Conservation (phyloP, 129 eudicot genomes). For the Artemisia argyi region DNA sequence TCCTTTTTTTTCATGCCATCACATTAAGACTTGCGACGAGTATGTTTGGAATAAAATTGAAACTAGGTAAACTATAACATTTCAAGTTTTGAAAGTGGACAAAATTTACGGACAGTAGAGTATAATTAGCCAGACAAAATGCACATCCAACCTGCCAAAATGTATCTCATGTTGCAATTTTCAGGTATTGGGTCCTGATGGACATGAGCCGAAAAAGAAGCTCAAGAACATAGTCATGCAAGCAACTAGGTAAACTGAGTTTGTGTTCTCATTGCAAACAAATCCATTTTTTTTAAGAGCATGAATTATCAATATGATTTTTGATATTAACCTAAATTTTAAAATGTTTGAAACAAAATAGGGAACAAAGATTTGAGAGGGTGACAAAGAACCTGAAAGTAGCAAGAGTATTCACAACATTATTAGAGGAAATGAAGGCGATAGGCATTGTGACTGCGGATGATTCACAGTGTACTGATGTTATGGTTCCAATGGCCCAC, state of each 20-base stretch:
- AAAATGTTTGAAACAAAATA: slow-evolving; percentile 28
- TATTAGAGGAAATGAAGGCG: slow-evolving; percentile 55
- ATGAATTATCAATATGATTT: neutral
- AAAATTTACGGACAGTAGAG: too few relatives aligned
- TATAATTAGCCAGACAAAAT: neutral
- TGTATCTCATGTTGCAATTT: neutral
- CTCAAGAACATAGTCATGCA: slow-evolving; percentile 89
- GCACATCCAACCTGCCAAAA: neutral
- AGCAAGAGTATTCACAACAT: slow-evolving; percentile 84
- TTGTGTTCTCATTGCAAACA: neutral
- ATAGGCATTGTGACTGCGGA: slow-evolving; percentile 32
- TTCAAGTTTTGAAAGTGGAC: too few relatives aligned
- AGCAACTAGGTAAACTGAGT: slow-evolving; percentile 68
- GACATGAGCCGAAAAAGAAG: slow-evolving; percentile 81
- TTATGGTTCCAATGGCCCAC: slow-evolving; percentile 47
- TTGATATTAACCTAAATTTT: neutral
- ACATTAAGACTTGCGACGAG: too few relatives aligned
- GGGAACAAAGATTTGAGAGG: slow-evolving; percentile 91
- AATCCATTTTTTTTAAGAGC: neutral
- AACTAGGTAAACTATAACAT: too few relatives aligned
- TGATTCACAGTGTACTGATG: slow-evolving; percentile 35
- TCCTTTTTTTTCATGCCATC: too few relatives aligned
- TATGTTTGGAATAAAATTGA: too few relatives aligned
- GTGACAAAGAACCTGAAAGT: slow-evolving; percentile 47
- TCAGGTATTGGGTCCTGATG: slow-evolving; percentile 82